Base-by-base conservation (phyloP, 768 basidiomycete genomes). In the Kwoniella europaea region DNA sequence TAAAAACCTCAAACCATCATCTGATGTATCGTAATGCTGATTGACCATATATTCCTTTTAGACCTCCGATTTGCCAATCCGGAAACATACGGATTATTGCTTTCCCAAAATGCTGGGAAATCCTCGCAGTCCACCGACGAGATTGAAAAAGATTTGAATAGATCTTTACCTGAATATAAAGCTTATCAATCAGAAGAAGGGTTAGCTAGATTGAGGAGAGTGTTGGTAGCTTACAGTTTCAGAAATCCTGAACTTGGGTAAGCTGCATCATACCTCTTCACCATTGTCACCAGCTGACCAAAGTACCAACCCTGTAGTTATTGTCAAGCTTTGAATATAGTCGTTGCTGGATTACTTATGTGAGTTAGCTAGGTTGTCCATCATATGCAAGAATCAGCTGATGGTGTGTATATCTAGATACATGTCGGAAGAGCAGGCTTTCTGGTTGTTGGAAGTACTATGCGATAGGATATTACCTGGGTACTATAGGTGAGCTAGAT, bases 311-410 rank as follows among this genome's bases (percentile, higher is more conserved):
- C 35, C 35, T 35, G 35, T 35, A 94, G 93, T n/a, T 95, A 95
- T 83, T 96, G 94, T 82, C 95, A 98, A 91, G 97, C 96, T 6
- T 94, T 99, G 93, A 99, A 99, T 82, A 96, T 99, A 60, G 79
- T 80, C n/a, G 92, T 92, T 0, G 95, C 96, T 29, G 94, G 79
- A 13, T 72, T 83, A 12, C 68, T 84, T 35, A 84, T 84, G 82
- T 84, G 53, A 74, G 82, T 76, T 20, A 42, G 18, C 27, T 41
- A 5, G 15, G 7, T 5, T 15, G 15, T 16, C 22, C 15, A 29
- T 27, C 68, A 73, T 20, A 61, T 56, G 2, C 52, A 35, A 9
- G 29, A 10, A 20, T 6, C 42, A 20, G 18, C 64, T 60, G 42
- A 58, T 1, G 22, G 0, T 57, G 15, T 46, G 29, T 15, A 35